Conservation (phyloP, 1,284 basidiomycete genomes). For the Trametes sp. region DNA sequence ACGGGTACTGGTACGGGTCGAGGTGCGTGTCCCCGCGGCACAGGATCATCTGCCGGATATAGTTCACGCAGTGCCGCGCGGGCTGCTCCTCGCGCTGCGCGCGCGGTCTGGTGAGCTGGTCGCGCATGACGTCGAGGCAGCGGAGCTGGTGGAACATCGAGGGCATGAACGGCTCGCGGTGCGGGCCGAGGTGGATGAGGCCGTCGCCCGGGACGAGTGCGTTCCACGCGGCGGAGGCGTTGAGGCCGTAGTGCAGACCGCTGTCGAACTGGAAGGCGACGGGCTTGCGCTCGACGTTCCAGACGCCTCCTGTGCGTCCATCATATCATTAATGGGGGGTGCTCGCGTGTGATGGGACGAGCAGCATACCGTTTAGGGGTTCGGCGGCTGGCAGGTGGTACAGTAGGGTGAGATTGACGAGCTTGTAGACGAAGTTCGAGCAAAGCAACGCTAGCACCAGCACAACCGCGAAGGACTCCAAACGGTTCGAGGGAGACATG, state of each 20-base stretch:
- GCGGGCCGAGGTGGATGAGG: conserved; percentile 28
- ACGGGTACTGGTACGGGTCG: conserved; percentile 36
- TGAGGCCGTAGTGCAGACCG: conserved; percentile 28
- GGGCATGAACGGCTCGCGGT: conserved; percentile 30
- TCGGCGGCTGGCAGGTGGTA: conserved; percentile 3
- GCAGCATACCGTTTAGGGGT: conserved; percentile 14
- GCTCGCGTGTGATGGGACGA: no score
- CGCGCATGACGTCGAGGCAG: conserved; percentile 35
- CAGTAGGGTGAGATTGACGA: conserved; percentile 15
- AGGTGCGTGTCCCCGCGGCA: conserved; percentile 35
- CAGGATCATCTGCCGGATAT: conserved; percentile 34
- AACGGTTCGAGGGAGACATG: neutral
- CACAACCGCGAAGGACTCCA: neutral
- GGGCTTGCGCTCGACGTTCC: conserved; percentile 29
- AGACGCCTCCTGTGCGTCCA: conserved; percentile 15
- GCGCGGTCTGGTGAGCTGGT: conserved; percentile 29
- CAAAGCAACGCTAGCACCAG: conserved; percentile 1
- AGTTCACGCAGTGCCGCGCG: conserved; percentile 36
- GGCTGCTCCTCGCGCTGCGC: conserved; percentile 24
- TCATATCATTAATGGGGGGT: conserved; percentile 22
- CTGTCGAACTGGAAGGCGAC: conserved; percentile 32
- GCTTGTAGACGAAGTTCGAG: conserved; percentile 25
- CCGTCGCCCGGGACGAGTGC: conserved; percentile 33
- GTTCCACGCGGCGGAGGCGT: conserved; percentile 29
- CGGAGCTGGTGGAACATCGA: conserved; percentile 36